A percentile compares a stretch with the other conserved stretches of the same genome.
Evolutionary conservation across 148 eudicot genomes (phyloP).

Genomic region (Chenopodium suecicum): DNA sequence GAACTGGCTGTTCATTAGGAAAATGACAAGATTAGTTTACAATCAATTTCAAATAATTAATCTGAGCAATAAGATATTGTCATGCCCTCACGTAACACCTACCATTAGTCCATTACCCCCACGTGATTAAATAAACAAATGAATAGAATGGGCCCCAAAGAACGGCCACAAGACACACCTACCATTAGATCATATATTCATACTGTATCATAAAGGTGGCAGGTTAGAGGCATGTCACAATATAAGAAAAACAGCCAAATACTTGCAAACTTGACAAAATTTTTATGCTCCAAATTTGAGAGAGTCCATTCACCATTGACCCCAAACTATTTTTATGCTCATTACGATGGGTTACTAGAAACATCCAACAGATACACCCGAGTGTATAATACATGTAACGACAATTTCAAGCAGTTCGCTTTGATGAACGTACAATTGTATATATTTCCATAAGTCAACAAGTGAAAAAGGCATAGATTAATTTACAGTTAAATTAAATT

Average conservation of each 20-base stretch:
- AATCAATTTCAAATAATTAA: neutral
- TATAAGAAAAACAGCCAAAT: neutral
- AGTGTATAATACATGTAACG: too few relatives aligned
- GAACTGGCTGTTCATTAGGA: neutral
- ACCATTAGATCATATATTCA: neutral
- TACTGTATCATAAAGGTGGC: neutral
- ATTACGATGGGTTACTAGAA: too few relatives aligned
- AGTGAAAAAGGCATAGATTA: neutral
- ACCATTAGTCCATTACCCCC: neutral
- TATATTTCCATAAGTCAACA: neutral
- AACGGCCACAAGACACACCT: neutral
- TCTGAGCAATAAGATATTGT: neutral
- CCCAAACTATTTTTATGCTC: too few relatives aligned
- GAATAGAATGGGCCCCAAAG: neutral
- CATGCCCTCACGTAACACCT: neutral
- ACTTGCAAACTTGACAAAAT: neutral
- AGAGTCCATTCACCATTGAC: too few relatives aligned
- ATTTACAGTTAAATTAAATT: neutral
- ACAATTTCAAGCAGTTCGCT: too few relatives aligned
- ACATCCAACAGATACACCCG: too few relatives aligned
- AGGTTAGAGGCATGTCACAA: neutral
- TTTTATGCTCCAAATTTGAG: neutral
- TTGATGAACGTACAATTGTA: neutral
- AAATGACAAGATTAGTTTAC: conserved; percentile 2
- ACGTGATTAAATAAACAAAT: neutral